A percentile compares a stretch with the other conserved stretches of the same genome.
These are phyloP conservation scores for Fusarium virguliforme DNA, from an alignment of 2,329 filamentous ascomycete genomes.

Conservation along the genomic window DNA sequence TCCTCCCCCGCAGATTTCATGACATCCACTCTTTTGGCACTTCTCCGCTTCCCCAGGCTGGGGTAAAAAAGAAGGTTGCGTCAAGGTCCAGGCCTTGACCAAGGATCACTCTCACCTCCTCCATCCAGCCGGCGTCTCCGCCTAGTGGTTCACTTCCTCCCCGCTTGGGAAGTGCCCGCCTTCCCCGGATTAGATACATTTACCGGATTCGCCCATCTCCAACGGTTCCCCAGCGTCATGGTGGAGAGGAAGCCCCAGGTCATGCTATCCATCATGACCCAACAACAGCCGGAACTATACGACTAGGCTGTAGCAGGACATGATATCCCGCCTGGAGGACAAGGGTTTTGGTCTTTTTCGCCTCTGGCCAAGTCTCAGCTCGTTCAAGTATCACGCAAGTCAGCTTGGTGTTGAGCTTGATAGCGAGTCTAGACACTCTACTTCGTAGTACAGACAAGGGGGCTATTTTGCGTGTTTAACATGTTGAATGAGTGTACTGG, in stretches of 20 bases:
- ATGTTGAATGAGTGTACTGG: not conserved
- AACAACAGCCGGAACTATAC: not conserved
- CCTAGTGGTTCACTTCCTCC: not conserved
- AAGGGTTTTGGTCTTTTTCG: not conserved
- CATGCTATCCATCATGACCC: slow-evolving; percentile 6
- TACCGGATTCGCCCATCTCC: slow-evolving; percentile 11
- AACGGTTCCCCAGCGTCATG: slow-evolving; percentile 13
- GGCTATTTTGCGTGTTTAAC: not conserved
- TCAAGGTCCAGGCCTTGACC: not conserved
- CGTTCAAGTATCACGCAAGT: slow-evolving; percentile 2
- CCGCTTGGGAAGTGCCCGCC: slow-evolving; percentile 10
- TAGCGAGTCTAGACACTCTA: not conserved
- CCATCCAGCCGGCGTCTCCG: not conserved
- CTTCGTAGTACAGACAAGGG: not conserved
- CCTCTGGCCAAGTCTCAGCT: not conserved
- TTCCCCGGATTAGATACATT: slow-evolving; percentile 14
- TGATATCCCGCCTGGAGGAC: not conserved
- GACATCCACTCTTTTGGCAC: not conserved
- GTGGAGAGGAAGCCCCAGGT: not conserved
- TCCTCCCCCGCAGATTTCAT: slow-evolving; percentile 8
- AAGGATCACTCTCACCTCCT: not conserved
- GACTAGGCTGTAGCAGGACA: slow-evolving; percentile 8
- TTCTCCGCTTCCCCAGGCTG: slow-evolving; percentile 18
- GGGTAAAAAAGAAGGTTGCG: slow-evolving; percentile 9
- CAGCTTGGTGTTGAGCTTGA: not conserved